Base-by-base conservation (phyloP, 441 rosid species). In the Gossypium trilobum region DNA sequence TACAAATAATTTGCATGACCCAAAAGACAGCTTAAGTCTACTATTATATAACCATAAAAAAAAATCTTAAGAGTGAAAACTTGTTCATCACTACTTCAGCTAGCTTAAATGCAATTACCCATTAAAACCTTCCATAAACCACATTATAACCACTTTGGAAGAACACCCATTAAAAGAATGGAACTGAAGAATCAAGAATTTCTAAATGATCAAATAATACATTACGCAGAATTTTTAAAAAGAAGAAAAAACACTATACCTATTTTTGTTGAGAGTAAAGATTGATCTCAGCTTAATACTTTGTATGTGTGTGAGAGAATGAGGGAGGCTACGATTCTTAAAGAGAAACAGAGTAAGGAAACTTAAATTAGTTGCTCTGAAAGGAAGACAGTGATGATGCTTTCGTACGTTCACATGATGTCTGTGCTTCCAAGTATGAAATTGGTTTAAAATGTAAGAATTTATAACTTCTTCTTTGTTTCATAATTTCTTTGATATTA, bases 231-330 rank as follows among this genome's bases (percentile, higher is more conserved):
- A 7, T 48, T 67, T 25, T 6, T 23, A 3, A n/a, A 67, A 23
- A 10, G 4, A n/a, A 27, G 25, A 67, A 48, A 25, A 23, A 14
- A 25, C 2, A 2, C 31, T 8, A 4, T 48, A 25, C 58, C 58
- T 48, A 14, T 25, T 10, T 14, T 23, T 11, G n/a, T 25, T 14
- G 58, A 50, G 27, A 7, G 23, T 23, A 8, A 3, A 67, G 42
- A 67, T 67, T 48, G 25, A 7, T 48, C 39, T 23, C 42, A 50
- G 71, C 71, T 67, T 48, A 54, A 50, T 66, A 48, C 11, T 46
- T 22, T n/a, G 39, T 7, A 1, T 23, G 36, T 23, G 33, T 2
- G 52, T 2, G 42, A 36, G n/a, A 1, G 23, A 3, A 11, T n/a
- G 1, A n/a, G 58, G 42, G 46, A 44, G 73, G 29, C 19, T 36